Evolutionary conservation across 148 eudicot species (phyloP).

Genomic region (Silene conica): DNA sequence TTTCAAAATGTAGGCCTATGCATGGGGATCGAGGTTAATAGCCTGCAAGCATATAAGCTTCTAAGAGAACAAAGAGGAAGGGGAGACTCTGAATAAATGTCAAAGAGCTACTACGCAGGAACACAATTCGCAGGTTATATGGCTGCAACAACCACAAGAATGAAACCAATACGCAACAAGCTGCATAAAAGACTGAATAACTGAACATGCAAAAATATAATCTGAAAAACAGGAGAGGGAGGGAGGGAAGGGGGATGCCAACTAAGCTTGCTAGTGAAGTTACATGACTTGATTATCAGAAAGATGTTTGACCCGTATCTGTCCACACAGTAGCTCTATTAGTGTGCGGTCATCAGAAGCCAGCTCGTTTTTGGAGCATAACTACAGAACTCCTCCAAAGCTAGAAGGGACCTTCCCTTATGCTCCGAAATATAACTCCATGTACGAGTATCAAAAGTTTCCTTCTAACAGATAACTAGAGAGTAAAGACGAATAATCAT

Average conservation of each 20-base stretch:
- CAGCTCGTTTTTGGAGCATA: conserved; percentile 33
- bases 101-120: too few species aligned
- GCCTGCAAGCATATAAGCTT: too few species aligned
- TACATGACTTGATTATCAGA: neutral
- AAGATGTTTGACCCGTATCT: conserved; percentile 34
- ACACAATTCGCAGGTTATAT: too few species aligned
- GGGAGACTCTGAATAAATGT: too few species aligned
- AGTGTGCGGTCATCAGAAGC: conserved; percentile 35
- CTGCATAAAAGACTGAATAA: neutral
- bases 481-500: neutral
- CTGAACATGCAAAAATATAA: neutral
- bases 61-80: too few species aligned
- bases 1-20: neutral
- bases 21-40: neutral
- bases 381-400: conserved; percentile 39
- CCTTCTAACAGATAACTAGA: neutral
- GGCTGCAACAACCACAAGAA: too few species aligned
- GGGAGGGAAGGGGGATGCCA: too few species aligned
- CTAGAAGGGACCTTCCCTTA: conserved; percentile 46
- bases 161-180: neutral
- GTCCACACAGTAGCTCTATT: conserved; percentile 30
- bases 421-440: conserved; percentile 32
- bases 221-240: too few species aligned
- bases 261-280: too few species aligned
- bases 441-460: neutral